Base-by-base conservation (phyloP, 768 basidiomycete genomes). In the Boletus rex-veris region DNA sequence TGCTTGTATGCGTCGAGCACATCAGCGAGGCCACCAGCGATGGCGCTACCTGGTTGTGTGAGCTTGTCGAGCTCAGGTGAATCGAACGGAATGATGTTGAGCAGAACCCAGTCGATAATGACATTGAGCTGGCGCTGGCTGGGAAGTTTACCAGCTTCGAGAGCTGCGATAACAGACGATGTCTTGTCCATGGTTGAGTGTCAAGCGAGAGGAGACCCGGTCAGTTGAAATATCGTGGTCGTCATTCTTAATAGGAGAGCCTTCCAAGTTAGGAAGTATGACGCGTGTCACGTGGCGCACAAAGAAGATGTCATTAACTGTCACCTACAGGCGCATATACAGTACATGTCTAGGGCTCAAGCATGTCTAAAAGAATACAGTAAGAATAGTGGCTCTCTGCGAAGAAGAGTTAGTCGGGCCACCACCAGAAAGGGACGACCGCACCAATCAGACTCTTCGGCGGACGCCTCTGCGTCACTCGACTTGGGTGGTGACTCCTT, bases 131-230 rank as follows among this genome's bases (percentile, higher is more conserved):
- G 88, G 28, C 77, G 67, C 11, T 86, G 83, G 2, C 75, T 76
- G 16, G 88, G 88, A 5, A 88, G 72, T 64, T 90, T 90, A 19
- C 85, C 85, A 16, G 86, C 85, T 57, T 82, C 78, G 60, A 89
- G 69, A 8, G 88, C 88, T 44, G 84, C 88, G 52, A 85, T 64
- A 24, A 88, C 61, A 36, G 83, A 82, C 16, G 84, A 74, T 45
- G 78, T 55, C 71, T 80, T 81, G 53, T 90, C 84, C 86, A 89
- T 88, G 53, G n/a, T 47, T 9, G 31, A 36, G 46, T 45, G 16
- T 36, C 16, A 8, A 18, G 37, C 7, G n/a, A 16, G 1, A 38
- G n/a, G n/a, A 16, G 16, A 16, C 37, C n/a, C 6, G 33, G 7
- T 14, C 4, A 35, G 33, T 6, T 11, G 33, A 35, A 35, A 3